Conservation (phyloP, 129 eudicot species). For the Deinandra increscens region DNA sequence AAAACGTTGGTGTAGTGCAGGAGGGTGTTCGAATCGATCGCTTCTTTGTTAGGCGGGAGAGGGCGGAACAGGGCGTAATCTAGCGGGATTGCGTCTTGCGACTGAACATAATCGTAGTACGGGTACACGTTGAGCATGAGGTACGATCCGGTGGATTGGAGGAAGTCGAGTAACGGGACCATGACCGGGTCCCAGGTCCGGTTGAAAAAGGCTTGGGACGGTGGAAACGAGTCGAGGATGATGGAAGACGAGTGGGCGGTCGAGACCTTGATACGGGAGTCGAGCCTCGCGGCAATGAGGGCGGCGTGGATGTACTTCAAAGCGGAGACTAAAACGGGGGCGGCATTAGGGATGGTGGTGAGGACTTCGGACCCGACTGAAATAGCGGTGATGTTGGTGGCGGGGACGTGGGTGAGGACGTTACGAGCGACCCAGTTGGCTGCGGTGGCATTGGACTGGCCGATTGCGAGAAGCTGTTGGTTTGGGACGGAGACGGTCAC, state of each 20-base stretch:
- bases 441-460: slow-evolving; percentile 79
- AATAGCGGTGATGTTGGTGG: slow-evolving; percentile 75
- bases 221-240: slow-evolving; percentile 84
- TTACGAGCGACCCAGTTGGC: slow-evolving; percentile 85
- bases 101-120: slow-evolving; percentile 68
- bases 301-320: slow-evolving; percentile 75
- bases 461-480: slow-evolving; percentile 71
- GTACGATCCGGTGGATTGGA: slow-evolving; percentile 63
- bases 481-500: slow-evolving; percentile 71
- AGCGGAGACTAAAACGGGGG: slow-evolving; percentile 59
- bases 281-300: slow-evolving; percentile 69
- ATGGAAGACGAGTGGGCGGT: slow-evolving; percentile 70
- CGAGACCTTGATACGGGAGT: slow-evolving; percentile 63
- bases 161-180: slow-evolving; percentile 60
- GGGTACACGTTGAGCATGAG: slow-evolving; percentile 78
- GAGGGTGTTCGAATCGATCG: slow-evolving; percentile 73
- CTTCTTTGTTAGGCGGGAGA: slow-evolving; percentile 74
- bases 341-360: slow-evolving; percentile 63
- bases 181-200: slow-evolving; percentile 58
- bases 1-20: slow-evolving; percentile 75
- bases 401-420: slow-evolving; percentile 60
- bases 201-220: slow-evolving; percentile 87
- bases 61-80: slow-evolving; percentile 81
- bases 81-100: slow-evolving; percentile 82
- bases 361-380: slow-evolving; percentile 82